phyloP scores from a whole-genome alignment of 2,329 filamentous ascomycete genomes.

The Dactylellina cionopaga region DNA sequence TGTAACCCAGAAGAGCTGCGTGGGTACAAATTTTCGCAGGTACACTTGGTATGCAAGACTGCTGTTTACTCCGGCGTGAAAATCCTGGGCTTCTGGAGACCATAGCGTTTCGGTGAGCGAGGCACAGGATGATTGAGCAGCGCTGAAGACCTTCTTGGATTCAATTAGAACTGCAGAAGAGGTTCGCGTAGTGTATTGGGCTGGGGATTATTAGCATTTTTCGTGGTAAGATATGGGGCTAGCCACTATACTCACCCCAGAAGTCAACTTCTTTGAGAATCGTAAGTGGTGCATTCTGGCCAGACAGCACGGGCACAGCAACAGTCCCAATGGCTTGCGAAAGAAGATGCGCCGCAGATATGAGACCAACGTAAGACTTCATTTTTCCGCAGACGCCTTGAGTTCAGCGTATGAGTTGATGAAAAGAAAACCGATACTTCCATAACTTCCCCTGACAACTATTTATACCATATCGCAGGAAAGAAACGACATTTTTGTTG shows the following conservation, averaged over 20 bases:
- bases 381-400: too few species aligned
- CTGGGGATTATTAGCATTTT: not conserved
- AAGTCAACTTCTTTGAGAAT: slow-evolving; percentile 1
- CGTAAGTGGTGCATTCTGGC: not conserved
- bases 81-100: not conserved
- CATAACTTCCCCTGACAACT: too few species aligned
- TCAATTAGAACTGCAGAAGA: not conserved
- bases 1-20: not conserved
- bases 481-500: too few species aligned
- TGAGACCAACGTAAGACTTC: too few species aligned
- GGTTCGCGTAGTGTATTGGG: not conserved
- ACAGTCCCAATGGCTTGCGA: too few species aligned
- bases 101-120: not conserved
- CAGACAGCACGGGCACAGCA: not conserved
- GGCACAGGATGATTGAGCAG: not conserved
- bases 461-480: too few species aligned
- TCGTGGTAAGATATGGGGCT: not conserved
- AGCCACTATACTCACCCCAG: not conserved
- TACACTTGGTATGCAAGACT: not conserved
- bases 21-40: not conserved
- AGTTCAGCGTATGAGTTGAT: too few species aligned
- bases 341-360: too few species aligned
- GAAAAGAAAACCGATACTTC: too few species aligned
- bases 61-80: not conserved
- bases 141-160: not conserved